Evolutionary conservation across 1,284 basidiomycete genomes (phyloP), one percentile per base, ranked within the genome.

Genomic region (Cryptococcus wingfieldii): DNA sequence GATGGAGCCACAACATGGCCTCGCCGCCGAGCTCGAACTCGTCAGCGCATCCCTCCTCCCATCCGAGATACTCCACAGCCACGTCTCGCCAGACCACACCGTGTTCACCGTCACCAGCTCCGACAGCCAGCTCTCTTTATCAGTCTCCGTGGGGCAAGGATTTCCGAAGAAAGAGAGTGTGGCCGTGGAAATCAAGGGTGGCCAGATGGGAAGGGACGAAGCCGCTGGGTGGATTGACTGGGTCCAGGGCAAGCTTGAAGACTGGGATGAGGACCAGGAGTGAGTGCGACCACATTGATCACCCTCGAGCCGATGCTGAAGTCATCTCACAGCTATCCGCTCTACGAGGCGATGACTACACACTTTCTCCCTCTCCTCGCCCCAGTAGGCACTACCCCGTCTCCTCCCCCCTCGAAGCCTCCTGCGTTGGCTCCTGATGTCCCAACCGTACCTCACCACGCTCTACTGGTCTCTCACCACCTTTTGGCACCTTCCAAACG

Each of bases 391-490:
- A 13, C 27, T 23, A 50, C 61, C 4, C 50, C 58, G 5, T 27
- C 42, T 18, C 28, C 34, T 9, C 44, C 55, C 49, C 10, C 23
- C 16, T 31, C 52, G 5, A 43, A 18, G 27, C 5, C 45, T 16
- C 25, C 45, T 25, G 27, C 18, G 5, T 9, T 27, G 16, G 18
- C 45, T 28, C 16, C 45, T 19, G 27, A 46, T 23, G 10, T 16
- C 7, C n/a, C 14, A 28, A 18, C n/a, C 3, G 25, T 34, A 16
- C 39, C 51, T 31, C 83, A 81, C 59, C 86, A 88, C 67, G 82
- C 82, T 27, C 80, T 88, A 6, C 79, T 88, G 54, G 85, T 83
- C 5, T 88, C 86, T 0, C 86, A 88, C 71, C 87, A 88, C 68
- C 82, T 88, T 51, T 78, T 86, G 47, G 85, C 87, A 0, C 80